phyloP scores from a whole-genome alignment of 495 filamentous ascomycete species.

The Xylaria intraflava region DNA sequence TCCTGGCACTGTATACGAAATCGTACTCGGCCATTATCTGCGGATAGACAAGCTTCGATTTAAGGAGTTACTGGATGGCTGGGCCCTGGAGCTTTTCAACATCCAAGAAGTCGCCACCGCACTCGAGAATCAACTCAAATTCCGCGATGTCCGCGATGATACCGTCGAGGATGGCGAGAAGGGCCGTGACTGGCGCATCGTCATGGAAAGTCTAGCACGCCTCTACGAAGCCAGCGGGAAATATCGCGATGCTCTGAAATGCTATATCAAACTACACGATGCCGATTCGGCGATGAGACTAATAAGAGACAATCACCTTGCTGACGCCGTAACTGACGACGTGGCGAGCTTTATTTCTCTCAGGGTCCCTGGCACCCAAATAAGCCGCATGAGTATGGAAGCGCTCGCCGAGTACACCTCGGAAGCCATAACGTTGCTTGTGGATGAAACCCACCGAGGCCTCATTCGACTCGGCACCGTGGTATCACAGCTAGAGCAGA shows the following conservation, averaged over 20 bases:
- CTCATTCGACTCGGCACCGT: slow-evolving; percentile 73
- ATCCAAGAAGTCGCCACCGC: slow-evolving; percentile 58
- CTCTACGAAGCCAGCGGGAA: slow-evolving; percentile 74
- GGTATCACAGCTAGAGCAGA: slow-evolving; percentile 61
- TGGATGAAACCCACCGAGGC: slow-evolving; percentile 83
- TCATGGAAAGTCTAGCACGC: slow-evolving; percentile 76
- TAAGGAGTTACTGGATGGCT: slow-evolving; percentile 70
- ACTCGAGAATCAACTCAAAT: slow-evolving; percentile 67
- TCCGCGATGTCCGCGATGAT: slow-evolving; percentile 59
- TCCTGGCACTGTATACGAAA: slow-evolving; percentile 77
- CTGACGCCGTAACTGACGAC: slow-evolving; percentile 80
- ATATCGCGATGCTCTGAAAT: slow-evolving; percentile 73
- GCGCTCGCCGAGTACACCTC: slow-evolving; percentile 72
- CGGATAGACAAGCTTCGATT: slow-evolving; percentile 60
- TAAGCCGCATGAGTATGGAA: slow-evolving; percentile 54
- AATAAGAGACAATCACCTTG: slow-evolving; percentile 74
- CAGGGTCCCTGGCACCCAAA: slow-evolving; percentile 67
- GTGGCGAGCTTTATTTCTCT: slow-evolving; percentile 84
- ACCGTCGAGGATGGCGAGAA: slow-evolving; percentile 57
- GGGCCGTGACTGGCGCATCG: slow-evolving; percentile 74
- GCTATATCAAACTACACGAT: slow-evolving; percentile 86
- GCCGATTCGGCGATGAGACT: slow-evolving; percentile 80
- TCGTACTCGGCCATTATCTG: slow-evolving; percentile 80
- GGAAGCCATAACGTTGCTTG: slow-evolving; percentile 78
- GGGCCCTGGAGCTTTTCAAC: slow-evolving; percentile 82